Evolutionary conservation across 108 stramenopile genomes (phyloP).

Genomic region (Cyclotella sp.): DNA sequence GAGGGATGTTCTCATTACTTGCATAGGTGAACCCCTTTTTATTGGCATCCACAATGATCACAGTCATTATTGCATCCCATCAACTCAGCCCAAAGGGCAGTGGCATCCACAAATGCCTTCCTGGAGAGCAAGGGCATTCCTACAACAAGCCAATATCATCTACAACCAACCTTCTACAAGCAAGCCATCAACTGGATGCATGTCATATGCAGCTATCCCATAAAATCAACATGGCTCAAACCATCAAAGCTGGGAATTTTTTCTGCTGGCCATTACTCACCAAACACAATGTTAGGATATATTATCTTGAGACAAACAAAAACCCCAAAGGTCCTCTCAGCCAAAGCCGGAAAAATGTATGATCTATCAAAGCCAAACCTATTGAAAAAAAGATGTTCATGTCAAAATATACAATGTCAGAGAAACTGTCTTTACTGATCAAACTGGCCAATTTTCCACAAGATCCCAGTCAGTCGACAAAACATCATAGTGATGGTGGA

Average conservation of each 20-base stretch:
- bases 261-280: background rate
- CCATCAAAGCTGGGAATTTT: slow-evolving; percentile 18
- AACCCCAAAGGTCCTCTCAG: background rate
- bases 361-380: background rate
- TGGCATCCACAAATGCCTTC: background rate
- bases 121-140: background rate
- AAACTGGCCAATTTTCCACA: too few species aligned
- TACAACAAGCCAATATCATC: background rate
- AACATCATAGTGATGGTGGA: too few species aligned
- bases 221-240: slow-evolving; percentile 16
- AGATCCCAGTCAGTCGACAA: too few species aligned
- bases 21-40: background rate
- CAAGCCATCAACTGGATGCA: background rate
- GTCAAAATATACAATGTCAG: background rate
- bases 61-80: background rate
- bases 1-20: background rate
- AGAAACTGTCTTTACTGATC: background rate
- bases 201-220: background rate
- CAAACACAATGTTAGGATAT: background rate
- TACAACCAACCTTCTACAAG: background rate
- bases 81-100: background rate
- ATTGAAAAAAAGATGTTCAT: background rate
- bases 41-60: too few species aligned
- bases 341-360: background rate
- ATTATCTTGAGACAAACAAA: background rate